Evolutionary conservation across 345 rosid species (phyloP), one percentile per base, ranked within the genome.

Genomic region (Rubroshorea leprosula): DNA sequence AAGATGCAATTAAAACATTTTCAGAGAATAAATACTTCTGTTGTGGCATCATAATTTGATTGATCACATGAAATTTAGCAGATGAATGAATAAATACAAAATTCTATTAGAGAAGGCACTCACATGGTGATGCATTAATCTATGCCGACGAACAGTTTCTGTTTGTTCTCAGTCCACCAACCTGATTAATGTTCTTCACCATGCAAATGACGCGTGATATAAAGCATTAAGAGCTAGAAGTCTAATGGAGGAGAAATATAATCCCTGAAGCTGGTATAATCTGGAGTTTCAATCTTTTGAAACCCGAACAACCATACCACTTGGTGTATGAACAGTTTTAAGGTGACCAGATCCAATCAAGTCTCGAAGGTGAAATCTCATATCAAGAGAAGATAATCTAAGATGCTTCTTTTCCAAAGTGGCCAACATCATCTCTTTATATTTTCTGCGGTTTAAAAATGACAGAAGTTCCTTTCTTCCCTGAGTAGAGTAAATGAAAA

Each of bases 381-480:
- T 81, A 69, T 89, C 97, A 41, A 93, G 80, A n/a, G 74, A 86
- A 53, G 97, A 87, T 17, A 60, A 61, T 41, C 94, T 81, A 52
- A 93, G 96, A 31, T 76, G 76, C 79, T 78, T 93, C 79, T 87
- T 93, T 76, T 93, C 97, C 61, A 93, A 73, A 64, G 73, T 26
- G 2, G 91, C 78, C 85, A 93, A 57, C 88, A 87, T 77, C 94
- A 89, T 89, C 77, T 93, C 99, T 78, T 83, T 87, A 69, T 86
- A 89, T 68, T 79, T 85, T 72, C 74, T 76, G 24, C 96, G 88
- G 67, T 80, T 78, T 43, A 93, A 60, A 61, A 89, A 67, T 27
- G 91, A 87, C 35, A 89, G 77, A 44, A 93, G 91, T 75, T 90
- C 96, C 63, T 93, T 93, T 77, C 99, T 85, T 49, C 97, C 99